Evolutionary conservation across 805 yeast genomes (phyloP).

Genomic region (Ogataea parapolymorpha): DNA sequence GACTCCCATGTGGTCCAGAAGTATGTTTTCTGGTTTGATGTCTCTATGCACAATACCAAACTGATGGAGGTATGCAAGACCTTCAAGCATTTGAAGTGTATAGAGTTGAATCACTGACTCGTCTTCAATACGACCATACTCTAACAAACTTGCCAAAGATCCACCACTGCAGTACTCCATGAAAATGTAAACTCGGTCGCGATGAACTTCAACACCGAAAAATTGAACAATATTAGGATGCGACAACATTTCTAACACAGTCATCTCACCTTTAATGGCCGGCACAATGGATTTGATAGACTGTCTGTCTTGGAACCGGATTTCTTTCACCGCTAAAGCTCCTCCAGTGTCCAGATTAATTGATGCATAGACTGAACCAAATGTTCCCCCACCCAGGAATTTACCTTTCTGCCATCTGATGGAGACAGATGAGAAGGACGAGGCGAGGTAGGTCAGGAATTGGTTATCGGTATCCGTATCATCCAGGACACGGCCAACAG

Average conservation of each 20-base stretch:
- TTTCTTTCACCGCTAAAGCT: slow-evolving; percentile 95
- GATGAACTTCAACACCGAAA: slow-evolving; percentile 94
- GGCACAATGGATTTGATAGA: slow-evolving; percentile 82
- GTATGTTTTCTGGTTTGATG: slow-evolving; percentile 90
- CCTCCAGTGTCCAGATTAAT: slow-evolving; percentile 93
- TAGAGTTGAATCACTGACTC: slow-evolving; percentile 90
- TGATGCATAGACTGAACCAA: slow-evolving; percentile 92
- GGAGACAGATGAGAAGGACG: slow-evolving; percentile 83
- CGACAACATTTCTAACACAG: slow-evolving; percentile 87
- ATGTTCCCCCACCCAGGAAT: slow-evolving; percentile 91
- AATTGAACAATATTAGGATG: slow-evolving; percentile 97
- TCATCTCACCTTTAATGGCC: slow-evolving; percentile 93
- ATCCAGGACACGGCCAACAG: slow-evolving; percentile 87
- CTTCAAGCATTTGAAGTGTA: slow-evolving; percentile 90
- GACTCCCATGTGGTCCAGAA: slow-evolving; percentile 87
- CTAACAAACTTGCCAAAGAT: slow-evolving; percentile 77
- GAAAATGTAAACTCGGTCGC: slow-evolving; percentile 90
- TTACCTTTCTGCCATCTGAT: slow-evolving; percentile 97
- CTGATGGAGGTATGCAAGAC: slow-evolving; percentile 89
- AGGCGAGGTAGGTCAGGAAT: slow-evolving; percentile 79
- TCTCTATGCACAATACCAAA: slow-evolving; percentile 96
- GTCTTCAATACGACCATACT: slow-evolving; percentile 93
- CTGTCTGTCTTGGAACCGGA: slow-evolving; percentile 83
- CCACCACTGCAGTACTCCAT: slow-evolving; percentile 99
- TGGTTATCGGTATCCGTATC: slow-evolving; percentile 85